Base-by-base conservation (phyloP, 352 stramenopile genomes). In the Phytophthora sojae region DNA sequence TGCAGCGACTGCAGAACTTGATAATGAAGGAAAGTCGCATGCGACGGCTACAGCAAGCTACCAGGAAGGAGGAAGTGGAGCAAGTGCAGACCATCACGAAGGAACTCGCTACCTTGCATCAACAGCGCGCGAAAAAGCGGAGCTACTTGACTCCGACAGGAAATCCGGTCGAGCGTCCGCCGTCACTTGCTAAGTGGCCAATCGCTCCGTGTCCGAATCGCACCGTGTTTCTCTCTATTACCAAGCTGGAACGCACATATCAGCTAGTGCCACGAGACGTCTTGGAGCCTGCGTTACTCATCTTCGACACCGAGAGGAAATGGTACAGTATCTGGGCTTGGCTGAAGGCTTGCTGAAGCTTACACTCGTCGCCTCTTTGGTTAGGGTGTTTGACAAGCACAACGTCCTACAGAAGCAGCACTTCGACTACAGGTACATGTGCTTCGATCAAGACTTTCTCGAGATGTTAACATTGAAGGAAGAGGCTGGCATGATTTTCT, bases 381-480 rank as follows among this genome's bases (percentile, higher is more conserved):
- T 14, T 26, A 91, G 83, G 84, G 79, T 94, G 49, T 94, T 92
- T 62, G 76, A 85, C 65, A 76, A 77, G 39, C 86, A 94, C 66
- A 92, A 85, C 32, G 62, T 57, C n/a, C 71, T 94, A n/a, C 86
- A 91, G 59, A 91, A 90, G 50, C 67, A 76, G 23, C 68, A 75
- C 25, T 92, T 94, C 56, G 86, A 94, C 73, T 91, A 90, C 61
- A 76, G 72, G 4, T 94, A 91, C 70, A 91, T 94, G 83, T 80
- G 76, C 68, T 92, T 92, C 42, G 84, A 91, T 37, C 75, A 83
- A 57, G 84, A 91, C 39, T 94, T 94, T 58, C 71, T 92, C 11
- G 82, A 94, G 71, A 83, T 94, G 64, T 62, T 94, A 50, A 90
- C 81, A 11, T 71, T 92, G 2, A 92, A 92, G 55, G 86, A 94